Conservation (phyloP, 2,329 filamentous ascomycete genomes). For the Chaetomium sp. region DNA sequence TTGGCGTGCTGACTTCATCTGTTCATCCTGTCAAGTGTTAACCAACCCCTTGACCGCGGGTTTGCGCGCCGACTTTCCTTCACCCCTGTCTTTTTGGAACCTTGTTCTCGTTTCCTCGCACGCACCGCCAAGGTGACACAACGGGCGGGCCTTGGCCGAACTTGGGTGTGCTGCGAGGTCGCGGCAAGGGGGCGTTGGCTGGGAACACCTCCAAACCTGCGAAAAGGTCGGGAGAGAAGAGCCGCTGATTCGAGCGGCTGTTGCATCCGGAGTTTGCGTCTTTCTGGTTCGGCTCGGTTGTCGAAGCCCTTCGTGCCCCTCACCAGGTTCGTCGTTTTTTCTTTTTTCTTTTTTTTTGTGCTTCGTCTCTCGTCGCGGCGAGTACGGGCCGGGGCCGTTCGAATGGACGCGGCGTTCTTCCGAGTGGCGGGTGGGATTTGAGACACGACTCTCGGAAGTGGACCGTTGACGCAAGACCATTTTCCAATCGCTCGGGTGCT, state of each 20-base stretch:
- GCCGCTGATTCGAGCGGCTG: background rate
- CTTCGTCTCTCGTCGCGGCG: background rate
- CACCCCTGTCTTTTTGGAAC: background rate
- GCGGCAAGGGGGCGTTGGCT: background rate
- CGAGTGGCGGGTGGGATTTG: background rate
- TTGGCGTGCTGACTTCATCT: background rate
- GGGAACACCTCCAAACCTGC: background rate
- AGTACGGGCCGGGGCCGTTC: no score
- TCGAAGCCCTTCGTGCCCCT: background rate
- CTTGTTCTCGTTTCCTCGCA: background rate
- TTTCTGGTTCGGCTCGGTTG: background rate
- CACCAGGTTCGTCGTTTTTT: background rate
- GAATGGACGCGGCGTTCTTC: no score
- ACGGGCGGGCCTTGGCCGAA: background rate
- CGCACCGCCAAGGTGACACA: no score
- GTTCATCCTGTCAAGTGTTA: background rate
- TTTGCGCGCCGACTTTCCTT: background rate
- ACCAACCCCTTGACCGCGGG: background rate
- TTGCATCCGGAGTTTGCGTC: background rate
- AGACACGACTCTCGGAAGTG: background rate
- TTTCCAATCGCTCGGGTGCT: background rate
- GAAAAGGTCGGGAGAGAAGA: background rate
- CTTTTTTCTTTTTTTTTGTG: background rate
- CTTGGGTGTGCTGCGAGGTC: background rate
- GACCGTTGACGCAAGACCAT: background rate